These are phyloP conservation scores for Lasiodiplodia theobromae DNA, from an alignment of 2,329 filamentous ascomycete species.

Conservation along the genomic window DNA sequence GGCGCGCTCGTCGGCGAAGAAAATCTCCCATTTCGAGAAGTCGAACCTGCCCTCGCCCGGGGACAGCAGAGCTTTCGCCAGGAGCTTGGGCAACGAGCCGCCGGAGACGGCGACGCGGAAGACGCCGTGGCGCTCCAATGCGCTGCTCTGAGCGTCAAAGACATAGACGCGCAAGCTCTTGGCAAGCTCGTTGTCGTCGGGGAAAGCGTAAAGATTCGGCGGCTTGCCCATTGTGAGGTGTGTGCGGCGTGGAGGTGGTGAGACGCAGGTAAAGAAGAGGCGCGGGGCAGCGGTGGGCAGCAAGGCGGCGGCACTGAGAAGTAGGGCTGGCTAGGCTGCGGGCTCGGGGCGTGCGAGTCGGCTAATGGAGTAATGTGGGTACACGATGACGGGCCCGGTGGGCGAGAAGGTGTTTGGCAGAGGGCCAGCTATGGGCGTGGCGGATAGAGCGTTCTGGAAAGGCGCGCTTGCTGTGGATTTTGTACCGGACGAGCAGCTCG, in stretches of 20 bases:
- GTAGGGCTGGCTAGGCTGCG: slow-evolving; percentile 15
- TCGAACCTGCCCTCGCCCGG: slow-evolving; percentile 62
- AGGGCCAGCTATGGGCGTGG: slow-evolving; percentile 12
- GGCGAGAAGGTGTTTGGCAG: slow-evolving; percentile 8
- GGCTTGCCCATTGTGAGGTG: slow-evolving; percentile 47
- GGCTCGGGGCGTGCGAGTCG: slow-evolving; percentile 21
- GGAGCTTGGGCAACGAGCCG: slow-evolving; percentile 86
- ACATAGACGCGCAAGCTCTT: slow-evolving; percentile 81
- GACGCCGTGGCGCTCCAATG: slow-evolving; percentile 77
- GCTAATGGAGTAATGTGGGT: slow-evolving; percentile 28
- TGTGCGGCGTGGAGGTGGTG: slow-evolving; percentile 18
- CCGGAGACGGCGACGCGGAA: slow-evolving; percentile 96
- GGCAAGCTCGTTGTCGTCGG: slow-evolving; percentile 73
- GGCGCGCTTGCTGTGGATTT: slow-evolving; percentile 7
- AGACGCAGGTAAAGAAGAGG: slow-evolving; percentile 15
- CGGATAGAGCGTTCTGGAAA: slow-evolving; percentile 25
- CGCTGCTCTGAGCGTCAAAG: slow-evolving; percentile 79
- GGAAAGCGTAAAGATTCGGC: slow-evolving; percentile 79
- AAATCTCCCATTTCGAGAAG: slow-evolving; percentile 94
- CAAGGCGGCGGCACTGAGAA: slow-evolving; percentile 10
- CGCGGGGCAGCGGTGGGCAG: slow-evolving; percentile 20
- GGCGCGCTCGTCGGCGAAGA: slow-evolving; percentile 96
- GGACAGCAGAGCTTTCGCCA: slow-evolving; percentile 82
- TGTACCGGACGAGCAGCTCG: slow-evolving; percentile 18
- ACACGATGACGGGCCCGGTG: slow-evolving; percentile 27